phyloP scores from a whole-genome alignment of 2,329 filamentous ascomycete species.

The Myotisia sp. region DNA sequence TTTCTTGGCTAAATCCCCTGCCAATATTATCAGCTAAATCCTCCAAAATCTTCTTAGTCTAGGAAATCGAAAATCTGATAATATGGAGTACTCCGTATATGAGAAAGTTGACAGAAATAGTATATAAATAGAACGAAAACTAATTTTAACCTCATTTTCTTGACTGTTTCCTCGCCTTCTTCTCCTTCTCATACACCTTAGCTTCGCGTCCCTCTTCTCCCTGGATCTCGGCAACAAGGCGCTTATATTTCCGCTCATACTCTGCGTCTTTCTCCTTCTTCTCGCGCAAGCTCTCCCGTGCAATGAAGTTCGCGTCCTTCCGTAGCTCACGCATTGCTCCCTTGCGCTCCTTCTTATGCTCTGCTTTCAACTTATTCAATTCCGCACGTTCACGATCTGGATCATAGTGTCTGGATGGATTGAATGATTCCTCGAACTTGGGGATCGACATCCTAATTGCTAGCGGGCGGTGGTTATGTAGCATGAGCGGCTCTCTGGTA shows the following conservation, averaged over 20 bases:
- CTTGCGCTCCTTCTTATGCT: conserved; percentile 92
- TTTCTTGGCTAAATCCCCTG: too few relatives aligned
- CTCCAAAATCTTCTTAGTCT: too few relatives aligned
- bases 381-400: conserved; percentile 82
- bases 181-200: conserved; percentile 83
- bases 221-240: conserved; percentile 87
- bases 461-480: conserved; percentile 78
- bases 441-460: conserved; percentile 79
- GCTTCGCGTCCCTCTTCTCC: conserved; percentile 75
- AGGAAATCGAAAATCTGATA: too few relatives aligned
- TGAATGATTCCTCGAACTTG: conserved; percentile 92
- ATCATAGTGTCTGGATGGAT: conserved; percentile 94
- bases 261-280: conserved; percentile 89
- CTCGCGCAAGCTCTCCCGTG: conserved; percentile 71
- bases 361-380: conserved; percentile 65
- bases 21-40: too few relatives aligned
- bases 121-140: too few relatives aligned
- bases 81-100: too few relatives aligned
- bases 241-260: conserved; percentile 93
- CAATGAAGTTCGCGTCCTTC: conserved; percentile 90
- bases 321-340: conserved; percentile 84
- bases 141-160: neutral
- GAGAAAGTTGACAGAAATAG: too few relatives aligned
- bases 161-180: conserved; percentile 48
- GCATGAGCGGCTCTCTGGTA: conserved; percentile 60